Evolutionary conservation across 805 yeast genomes (phyloP), one percentile per base, ranked within the genome.

Genomic region (Saccharomycopsis fodiens): DNA sequence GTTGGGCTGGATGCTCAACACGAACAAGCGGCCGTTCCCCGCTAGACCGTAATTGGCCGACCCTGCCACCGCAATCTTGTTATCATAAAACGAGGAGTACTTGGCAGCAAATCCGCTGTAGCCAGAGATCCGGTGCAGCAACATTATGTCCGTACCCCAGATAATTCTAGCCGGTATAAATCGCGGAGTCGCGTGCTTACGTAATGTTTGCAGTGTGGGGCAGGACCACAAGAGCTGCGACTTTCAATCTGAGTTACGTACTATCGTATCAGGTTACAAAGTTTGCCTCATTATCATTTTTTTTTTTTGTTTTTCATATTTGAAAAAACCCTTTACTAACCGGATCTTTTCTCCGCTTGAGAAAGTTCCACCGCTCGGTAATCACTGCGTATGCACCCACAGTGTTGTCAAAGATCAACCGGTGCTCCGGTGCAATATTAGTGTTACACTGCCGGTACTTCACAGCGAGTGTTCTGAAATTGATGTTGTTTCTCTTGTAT

Each of bases 11-110:
- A 91, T 84, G 41, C 78, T 78, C 20, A 91, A 66, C 1, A 91
- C 69, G 54, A 68, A 81, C 23, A 91, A 66, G 54, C 85, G 73
- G 4, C 98, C 98, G 62, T 91, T 91, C 2, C 98, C 98, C 2
- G 88, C 96, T 3, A 91, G 67, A 1, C 97, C 97, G 62, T 79
- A 91, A 65, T 91, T 93, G 22, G 97, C 87, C 1, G 96, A 82
- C 0, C 95, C 72, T 0, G 95, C 94, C 27, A 87, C 91, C 0
- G 96, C 96, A 19, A 91, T 58, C 57, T 85, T 84, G 65, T 84
- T 85, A 62, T 91, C 97, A 55, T 78, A 85, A 57, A 79, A 91
- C 1, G 97, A 97, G 0, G 96, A 87, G 66, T 91, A 93, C 56
- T 82, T 82, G 13, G 88, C 83, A 0, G 82, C 81, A 59, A 86